These are phyloP conservation scores for Rhynchospora breviuscula DNA, from an alignment of 176 grass and related monocot genomes.

Conservation along the genomic window DNA sequence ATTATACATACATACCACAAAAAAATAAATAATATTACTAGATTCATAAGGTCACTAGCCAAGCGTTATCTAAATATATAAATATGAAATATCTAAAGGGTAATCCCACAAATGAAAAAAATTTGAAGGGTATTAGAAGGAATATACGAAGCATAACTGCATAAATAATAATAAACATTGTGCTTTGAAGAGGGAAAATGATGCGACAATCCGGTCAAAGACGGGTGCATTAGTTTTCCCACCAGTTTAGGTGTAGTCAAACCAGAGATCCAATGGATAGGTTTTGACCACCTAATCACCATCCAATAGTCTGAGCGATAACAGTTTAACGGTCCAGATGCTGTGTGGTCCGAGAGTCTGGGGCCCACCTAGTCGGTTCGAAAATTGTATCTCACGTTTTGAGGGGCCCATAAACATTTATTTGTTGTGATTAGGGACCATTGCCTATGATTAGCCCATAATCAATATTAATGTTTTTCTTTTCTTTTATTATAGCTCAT, in stretches of 20 bases:
- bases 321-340: conserved; percentile 1
- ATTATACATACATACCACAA: no score
- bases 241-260: conserved; percentile 37
- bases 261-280: conserved; percentile 12
- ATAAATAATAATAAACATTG: not conserved
- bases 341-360: not conserved
- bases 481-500: not conserved
- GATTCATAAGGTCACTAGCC: not conserved
- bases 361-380: not conserved
- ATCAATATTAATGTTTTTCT: not conserved
- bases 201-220: conserved; percentile 43
- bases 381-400: conserved; percentile 15
- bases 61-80: not conserved
- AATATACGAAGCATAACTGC: not conserved
- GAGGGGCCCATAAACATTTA: not conserved
- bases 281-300: conserved; percentile 14
- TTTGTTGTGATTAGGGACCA: not conserved
- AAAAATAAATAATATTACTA: not conserved
- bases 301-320: not conserved
- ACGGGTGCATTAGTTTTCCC: conserved; percentile 24
- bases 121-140: not conserved
- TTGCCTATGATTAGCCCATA: conserved; percentile 10
- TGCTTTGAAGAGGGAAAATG: not conserved
- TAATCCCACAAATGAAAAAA: not conserved
- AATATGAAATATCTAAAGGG: not conserved